A percentile compares a stretch with the other conserved stretches of the same genome.
Conservation (phyloP, 1,284 basidiomycete genomes). For the Leccinum ponderosum region DNA sequence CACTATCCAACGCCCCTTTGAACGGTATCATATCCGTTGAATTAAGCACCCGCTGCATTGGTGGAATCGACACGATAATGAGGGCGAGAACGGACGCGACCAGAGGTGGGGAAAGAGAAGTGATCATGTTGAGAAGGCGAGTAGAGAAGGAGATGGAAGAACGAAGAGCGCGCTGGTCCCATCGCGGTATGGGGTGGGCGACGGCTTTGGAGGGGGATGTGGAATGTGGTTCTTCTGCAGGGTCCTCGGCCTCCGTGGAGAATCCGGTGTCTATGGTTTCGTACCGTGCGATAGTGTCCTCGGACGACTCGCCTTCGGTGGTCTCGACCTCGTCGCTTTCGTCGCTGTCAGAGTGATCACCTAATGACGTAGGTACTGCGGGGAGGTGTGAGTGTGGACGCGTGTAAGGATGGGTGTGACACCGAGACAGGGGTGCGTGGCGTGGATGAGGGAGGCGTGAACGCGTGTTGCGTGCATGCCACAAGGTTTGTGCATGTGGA, state of each 20-base stretch:
- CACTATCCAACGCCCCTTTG: slow-evolving; percentile 69
- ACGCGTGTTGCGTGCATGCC: background rate
- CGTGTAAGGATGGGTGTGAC: background rate
- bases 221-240: background rate
- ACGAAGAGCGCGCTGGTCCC: background rate
- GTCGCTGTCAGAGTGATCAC: slow-evolving; percentile 29
- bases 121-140: slow-evolving; percentile 1
- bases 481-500: background rate
- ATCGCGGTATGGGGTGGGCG: slow-evolving; percentile 1
- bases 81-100: slow-evolving; percentile 81
- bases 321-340: slow-evolving; percentile 15
- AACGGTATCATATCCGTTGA: slow-evolving; percentile 60
- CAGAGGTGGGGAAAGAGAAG: slow-evolving; percentile 49
- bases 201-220: background rate
- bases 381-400: slow-evolving; percentile 20
- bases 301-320: slow-evolving; percentile 23
- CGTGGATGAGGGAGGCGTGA: slow-evolving; percentile 1
- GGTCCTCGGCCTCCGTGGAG: slow-evolving; percentile 18
- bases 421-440: background rate
- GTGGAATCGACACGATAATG: slow-evolving; percentile 77
- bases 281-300: slow-evolving; percentile 17
- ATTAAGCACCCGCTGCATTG: slow-evolving; percentile 71
- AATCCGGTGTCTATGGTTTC: slow-evolving; percentile 17
- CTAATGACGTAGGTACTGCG: slow-evolving; percentile 23
- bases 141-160: background rate